Conservation (phyloP, 2,329 filamentous ascomycete species). For the Elsinoe perseae region DNA sequence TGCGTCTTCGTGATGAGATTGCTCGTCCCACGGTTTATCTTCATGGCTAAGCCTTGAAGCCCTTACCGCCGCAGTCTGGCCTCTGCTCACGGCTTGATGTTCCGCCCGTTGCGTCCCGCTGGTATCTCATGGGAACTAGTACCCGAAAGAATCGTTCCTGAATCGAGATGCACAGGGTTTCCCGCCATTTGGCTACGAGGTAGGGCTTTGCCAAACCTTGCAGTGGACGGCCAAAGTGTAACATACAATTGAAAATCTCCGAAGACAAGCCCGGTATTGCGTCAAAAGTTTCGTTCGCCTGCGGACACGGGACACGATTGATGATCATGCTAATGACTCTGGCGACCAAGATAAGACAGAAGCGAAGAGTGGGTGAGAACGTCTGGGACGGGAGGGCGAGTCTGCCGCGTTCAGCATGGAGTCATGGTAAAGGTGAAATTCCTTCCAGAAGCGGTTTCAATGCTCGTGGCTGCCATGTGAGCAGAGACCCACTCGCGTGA, state of each 20-base stretch:
- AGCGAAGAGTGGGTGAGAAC: not conserved
- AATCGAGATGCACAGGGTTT: not conserved
- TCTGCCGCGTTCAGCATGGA: not conserved
- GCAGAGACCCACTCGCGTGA: not conserved
- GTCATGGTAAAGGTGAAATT: not conserved
- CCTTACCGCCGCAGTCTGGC: not conserved
- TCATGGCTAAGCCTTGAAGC: not conserved
- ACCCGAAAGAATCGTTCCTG: not conserved
- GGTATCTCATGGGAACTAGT: not conserved
- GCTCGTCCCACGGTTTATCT: not conserved
- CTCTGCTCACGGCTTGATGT: not conserved
- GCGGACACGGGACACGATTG: not conserved
- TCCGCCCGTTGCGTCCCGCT: constrained; percentile 4
- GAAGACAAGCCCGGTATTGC: not conserved
- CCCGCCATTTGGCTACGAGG: not conserved
- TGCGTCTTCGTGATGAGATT: constrained; percentile 5
- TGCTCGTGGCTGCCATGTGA: constrained; percentile 9
- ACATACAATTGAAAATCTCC: not conserved
- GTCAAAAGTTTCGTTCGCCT: too few species aligned
- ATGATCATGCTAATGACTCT: not conserved
- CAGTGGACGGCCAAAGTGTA: not conserved
- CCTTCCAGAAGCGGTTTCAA: constrained; percentile 13
- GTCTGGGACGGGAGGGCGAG: not conserved
- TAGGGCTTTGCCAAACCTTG: not conserved
- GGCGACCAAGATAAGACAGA: constrained; percentile 1